These are phyloP conservation scores for Diatrype stigma DNA, from an alignment of 2,329 filamentous ascomycete species.

Conservation along the genomic window DNA sequence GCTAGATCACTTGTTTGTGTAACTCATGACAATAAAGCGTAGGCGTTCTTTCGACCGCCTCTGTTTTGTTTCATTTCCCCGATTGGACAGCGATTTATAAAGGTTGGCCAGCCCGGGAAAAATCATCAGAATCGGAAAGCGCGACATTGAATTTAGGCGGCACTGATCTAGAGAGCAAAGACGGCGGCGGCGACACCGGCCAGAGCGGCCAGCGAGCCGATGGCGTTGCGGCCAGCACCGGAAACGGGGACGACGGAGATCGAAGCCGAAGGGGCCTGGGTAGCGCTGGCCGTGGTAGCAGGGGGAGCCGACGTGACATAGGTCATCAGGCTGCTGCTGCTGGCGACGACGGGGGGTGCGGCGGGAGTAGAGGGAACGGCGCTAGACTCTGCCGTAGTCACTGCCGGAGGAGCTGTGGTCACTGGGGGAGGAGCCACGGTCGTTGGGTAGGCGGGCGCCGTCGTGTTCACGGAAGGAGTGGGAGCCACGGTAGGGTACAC, in stretches of 20 bases:
- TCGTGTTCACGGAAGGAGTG: neutral
- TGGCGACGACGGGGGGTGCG: constrained; percentile 9
- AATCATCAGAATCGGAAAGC: too few species aligned
- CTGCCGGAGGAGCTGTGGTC: neutral
- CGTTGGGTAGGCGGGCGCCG: constrained; percentile 5
- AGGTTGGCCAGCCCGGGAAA: too few species aligned
- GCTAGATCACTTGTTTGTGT: too few species aligned
- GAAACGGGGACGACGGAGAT: constrained; percentile 18
- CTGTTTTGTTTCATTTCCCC: too few species aligned
- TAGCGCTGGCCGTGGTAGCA: constrained; percentile 14
- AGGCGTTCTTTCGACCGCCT: too few species aligned
- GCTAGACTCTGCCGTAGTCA: neutral
- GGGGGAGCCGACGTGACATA: constrained; percentile 15
- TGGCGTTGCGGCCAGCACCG: constrained; percentile 30
- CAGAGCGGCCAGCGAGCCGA: constrained; percentile 34
- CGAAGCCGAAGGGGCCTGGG: constrained; percentile 4
- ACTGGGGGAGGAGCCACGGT: neutral
- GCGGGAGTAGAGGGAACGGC: constrained; percentile 2
- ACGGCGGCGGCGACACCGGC: constrained; percentile 38
- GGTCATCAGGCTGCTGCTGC: constrained; percentile 18
- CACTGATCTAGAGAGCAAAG: constrained; percentile 37
- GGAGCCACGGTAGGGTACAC: neutral
- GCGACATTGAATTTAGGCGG: too few species aligned
- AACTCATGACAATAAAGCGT: too few species aligned
- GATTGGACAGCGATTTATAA: too few species aligned